Percentiles rank a stretch among this genome's conserved stretches.
Conservation (phyloP, 805 yeast genomes). For the Wickerhamomyces canadensis region DNA sequence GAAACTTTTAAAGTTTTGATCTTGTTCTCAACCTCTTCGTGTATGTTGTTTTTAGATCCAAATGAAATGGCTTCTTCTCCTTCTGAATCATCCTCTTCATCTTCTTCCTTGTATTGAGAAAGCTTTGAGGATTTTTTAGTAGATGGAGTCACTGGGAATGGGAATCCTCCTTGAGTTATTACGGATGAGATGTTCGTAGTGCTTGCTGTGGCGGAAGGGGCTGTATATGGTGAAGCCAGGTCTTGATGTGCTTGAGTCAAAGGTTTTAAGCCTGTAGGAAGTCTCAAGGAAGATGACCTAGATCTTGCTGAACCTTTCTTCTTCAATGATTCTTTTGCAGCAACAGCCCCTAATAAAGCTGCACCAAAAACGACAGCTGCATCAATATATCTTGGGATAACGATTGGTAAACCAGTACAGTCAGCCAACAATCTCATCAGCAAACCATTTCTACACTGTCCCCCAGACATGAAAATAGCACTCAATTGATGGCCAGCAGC, state of each 20-base stretch:
- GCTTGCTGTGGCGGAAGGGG: conserved; percentile 74
- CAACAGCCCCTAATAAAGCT: conserved; percentile 92
- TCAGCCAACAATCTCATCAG: conserved; percentile 88
- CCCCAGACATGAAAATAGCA: conserved; percentile 87
- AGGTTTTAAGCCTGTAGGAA: conserved; percentile 23
- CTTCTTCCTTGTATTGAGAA: too few relatives aligned
- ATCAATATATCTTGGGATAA: conserved; percentile 91
- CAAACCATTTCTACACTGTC: conserved; percentile 90
- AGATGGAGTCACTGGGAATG: conserved; percentile 42
- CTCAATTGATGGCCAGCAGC: conserved; percentile 70
- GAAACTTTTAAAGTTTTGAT: conserved; percentile 28
- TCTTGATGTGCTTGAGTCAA: conserved; percentile 16
- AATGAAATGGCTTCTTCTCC: conserved; percentile 52
- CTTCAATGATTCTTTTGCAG: conserved; percentile 59
- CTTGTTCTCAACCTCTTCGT: conserved; percentile 45
- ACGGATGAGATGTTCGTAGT: conserved; percentile 41
- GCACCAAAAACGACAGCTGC: conserved; percentile 97
- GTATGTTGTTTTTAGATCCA: conserved; percentile 50
- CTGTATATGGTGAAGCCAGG: conserved; percentile 66
- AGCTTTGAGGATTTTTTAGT: conserved; percentile 25
- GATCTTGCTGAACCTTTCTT: conserved; percentile 8
- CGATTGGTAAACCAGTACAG: conserved; percentile 85
- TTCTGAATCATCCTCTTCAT: conserved; percentile 31
- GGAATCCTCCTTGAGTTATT: conserved; percentile 32
- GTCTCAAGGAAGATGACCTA: conserved; percentile 22